Conservation (phyloP, 1,284 basidiomycete genomes). For the Fomitiporia mediterranea region DNA sequence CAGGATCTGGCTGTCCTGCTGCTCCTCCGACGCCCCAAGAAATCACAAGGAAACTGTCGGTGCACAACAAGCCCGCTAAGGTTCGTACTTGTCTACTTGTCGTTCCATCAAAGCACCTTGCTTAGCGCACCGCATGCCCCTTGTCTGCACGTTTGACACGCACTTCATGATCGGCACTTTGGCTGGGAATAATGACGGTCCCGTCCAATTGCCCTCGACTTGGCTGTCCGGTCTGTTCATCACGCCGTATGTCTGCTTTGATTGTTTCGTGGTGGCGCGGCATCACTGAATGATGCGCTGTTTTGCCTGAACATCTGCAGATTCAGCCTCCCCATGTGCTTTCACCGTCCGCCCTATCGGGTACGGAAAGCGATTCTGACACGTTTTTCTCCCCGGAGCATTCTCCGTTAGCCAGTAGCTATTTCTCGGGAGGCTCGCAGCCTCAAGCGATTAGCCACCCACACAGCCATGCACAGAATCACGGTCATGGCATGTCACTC, state of each 20-base stretch:
- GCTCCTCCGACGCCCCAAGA: constrained; percentile 81
- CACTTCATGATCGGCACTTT: constrained; percentile 5
- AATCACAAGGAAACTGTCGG: constrained; percentile 81
- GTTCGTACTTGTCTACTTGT: constrained; percentile 12
- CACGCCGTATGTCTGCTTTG: neutral
- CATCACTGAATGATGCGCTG: neutral
- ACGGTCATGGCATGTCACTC: constrained; percentile 30
- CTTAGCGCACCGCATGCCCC: neutral
- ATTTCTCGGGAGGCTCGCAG: constrained; percentile 16
- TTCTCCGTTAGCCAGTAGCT: constrained; percentile 24
- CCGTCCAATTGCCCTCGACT: neutral
- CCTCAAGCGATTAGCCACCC: constrained; percentile 18
- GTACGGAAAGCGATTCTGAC: constrained; percentile 85
- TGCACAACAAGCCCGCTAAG: constrained; percentile 40
- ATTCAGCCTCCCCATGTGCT: constrained; percentile 4
- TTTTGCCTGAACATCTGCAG: too few relatives aligned
- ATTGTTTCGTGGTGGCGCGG: neutral
- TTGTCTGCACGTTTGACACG: neutral
- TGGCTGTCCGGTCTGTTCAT: neutral
- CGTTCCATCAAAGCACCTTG: constrained; percentile 17
- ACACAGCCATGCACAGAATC: constrained; percentile 22
- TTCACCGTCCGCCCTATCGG: constrained; percentile 39
- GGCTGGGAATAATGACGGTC: neutral
- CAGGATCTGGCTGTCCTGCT: constrained; percentile 29
- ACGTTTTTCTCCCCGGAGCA: constrained; percentile 58